Conservation (phyloP, 2,329 filamentous ascomycete species). For the Colletotrichum sp. region DNA sequence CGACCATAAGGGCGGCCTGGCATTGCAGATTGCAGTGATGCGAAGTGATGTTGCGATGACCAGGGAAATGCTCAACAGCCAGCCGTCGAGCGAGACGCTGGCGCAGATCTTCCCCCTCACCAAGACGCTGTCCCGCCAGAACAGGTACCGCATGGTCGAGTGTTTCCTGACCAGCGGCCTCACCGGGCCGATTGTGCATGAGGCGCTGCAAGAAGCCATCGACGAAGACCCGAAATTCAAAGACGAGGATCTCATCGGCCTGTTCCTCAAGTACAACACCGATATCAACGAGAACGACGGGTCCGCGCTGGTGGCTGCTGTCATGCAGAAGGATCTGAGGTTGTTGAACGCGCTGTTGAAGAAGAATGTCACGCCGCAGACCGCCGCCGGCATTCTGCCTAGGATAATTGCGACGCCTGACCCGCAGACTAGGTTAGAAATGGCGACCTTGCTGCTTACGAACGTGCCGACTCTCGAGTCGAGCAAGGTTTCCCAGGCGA, state of each 20-base stretch:
- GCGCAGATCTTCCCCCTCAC: conserved; percentile 54
- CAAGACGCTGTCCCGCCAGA: conserved; percentile 42
- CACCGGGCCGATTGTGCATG: conserved; percentile 50
- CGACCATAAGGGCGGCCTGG: conserved; percentile 56
- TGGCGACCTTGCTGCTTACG: conserved; percentile 51
- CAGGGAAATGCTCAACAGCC: conserved; percentile 49
- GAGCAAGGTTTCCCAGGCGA: conserved; percentile 45
- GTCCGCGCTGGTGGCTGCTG: conserved; percentile 51
- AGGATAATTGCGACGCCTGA: conserved; percentile 53
- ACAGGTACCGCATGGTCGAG: conserved; percentile 54
- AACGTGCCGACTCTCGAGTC: conserved; percentile 49
- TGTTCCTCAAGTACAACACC: conserved; percentile 56
- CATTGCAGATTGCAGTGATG: conserved; percentile 54
- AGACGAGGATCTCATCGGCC: conserved; percentile 56
- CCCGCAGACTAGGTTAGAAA: conserved; percentile 46
- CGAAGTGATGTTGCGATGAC: conserved; percentile 50
- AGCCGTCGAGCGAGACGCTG: conserved; percentile 53
- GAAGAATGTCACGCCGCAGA: conserved; percentile 50
- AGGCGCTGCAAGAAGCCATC: conserved; percentile 58
- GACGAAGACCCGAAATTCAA: conserved; percentile 50
- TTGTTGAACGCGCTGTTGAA: conserved; percentile 51
- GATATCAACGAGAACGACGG: conserved; percentile 61
- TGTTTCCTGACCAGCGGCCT: conserved; percentile 55
- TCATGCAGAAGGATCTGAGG: conserved; percentile 51
- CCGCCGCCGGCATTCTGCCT: conserved; percentile 51